Evolutionary conservation across 2,329 filamentous ascomycete species (phyloP).

Genomic region (Fusarium pseudocircinatum): DNA sequence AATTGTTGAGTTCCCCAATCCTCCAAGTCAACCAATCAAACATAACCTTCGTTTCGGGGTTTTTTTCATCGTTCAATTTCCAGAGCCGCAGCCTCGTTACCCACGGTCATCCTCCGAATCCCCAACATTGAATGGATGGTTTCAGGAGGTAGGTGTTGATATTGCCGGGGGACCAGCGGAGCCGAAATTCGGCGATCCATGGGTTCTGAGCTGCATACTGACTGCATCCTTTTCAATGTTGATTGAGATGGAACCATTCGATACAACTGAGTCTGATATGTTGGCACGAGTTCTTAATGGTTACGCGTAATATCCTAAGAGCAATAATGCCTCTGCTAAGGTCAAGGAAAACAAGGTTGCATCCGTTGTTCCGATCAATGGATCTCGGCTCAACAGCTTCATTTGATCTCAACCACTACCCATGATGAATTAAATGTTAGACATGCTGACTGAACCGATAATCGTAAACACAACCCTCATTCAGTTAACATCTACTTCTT

Average conservation of each 20-base stretch:
- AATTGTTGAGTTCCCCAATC: slow-evolving; percentile 47
- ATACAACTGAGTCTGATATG: not conserved
- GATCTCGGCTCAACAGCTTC: slow-evolving; percentile 19
- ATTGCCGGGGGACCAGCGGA: slow-evolving; percentile 6
- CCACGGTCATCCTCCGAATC: slow-evolving; percentile 40
- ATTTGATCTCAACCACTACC: slow-evolving; percentile 16
- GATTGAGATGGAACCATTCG: not conserved
- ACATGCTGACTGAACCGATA: not conserved
- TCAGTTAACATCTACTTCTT: not conserved
- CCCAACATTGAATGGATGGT: slow-evolving; percentile 34
- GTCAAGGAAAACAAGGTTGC: slow-evolving; percentile 6
- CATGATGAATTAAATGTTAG: not conserved
- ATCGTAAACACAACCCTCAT: not conserved
- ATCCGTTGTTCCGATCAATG: slow-evolving; percentile 11
- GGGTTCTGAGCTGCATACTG: not conserved
- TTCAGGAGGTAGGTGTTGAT: not conserved
- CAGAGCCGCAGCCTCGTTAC: slow-evolving; percentile 38
- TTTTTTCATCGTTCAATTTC: slow-evolving; percentile 9
- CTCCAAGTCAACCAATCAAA: slow-evolving; percentile 30
- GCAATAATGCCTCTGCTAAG: not conserved
- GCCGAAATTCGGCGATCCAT: slow-evolving; percentile 18
- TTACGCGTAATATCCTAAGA: not conserved
- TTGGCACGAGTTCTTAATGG: not conserved
- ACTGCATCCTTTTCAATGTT: not conserved
- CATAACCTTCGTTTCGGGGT: not conserved